phyloP scores from a whole-genome alignment of 768 basidiomycete species.

The Auricularia sp. region DNA sequence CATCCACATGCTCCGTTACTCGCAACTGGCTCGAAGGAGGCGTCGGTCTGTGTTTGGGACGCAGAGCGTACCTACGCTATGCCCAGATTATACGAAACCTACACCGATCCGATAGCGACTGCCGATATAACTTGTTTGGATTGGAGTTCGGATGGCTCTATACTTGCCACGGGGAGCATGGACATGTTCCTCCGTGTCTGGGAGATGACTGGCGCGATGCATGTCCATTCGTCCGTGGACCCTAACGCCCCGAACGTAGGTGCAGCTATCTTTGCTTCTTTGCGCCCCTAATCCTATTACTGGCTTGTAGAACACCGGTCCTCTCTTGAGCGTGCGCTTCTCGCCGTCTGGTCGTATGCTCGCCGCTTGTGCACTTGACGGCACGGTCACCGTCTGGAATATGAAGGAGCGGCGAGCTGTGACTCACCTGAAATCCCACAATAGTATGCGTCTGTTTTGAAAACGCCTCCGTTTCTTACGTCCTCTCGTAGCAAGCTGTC shows the following conservation, averaged over 20 bases:
- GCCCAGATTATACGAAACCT: slow-evolving; percentile 40
- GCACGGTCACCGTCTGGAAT: neutral
- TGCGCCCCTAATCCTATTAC: no score
- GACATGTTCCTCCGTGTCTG: slow-evolving; percentile 63
- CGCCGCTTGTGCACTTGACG: neutral
- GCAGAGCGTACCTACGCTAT: slow-evolving; percentile 18
- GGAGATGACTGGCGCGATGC: slow-evolving; percentile 43
- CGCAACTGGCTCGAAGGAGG: slow-evolving; percentile 81
- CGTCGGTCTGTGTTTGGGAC: slow-evolving; percentile 63
- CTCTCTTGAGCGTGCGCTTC: slow-evolving; percentile 26
- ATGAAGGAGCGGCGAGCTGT: neutral
- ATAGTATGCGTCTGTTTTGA: slow-evolving; percentile 1
- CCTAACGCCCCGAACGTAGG: slow-evolving; percentile 45
- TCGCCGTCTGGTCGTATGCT: neutral
- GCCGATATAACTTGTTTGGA: slow-evolving; percentile 62
- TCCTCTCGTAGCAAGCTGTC: slow-evolving; percentile 47
- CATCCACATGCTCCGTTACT: slow-evolving; percentile 55
- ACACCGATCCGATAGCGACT: slow-evolving; percentile 23
- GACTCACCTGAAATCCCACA: neutral
- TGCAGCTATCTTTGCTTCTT: slow-evolving; percentile 7
- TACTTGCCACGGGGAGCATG: slow-evolving; percentile 70
- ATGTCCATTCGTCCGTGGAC: slow-evolving; percentile 36
- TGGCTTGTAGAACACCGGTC: neutral
- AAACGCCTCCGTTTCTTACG: neutral
- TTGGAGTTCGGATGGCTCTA: slow-evolving; percentile 65